phyloP scores from a whole-genome alignment of 352 stramenopile genomes.

The Globisporangium barbulae region DNA sequence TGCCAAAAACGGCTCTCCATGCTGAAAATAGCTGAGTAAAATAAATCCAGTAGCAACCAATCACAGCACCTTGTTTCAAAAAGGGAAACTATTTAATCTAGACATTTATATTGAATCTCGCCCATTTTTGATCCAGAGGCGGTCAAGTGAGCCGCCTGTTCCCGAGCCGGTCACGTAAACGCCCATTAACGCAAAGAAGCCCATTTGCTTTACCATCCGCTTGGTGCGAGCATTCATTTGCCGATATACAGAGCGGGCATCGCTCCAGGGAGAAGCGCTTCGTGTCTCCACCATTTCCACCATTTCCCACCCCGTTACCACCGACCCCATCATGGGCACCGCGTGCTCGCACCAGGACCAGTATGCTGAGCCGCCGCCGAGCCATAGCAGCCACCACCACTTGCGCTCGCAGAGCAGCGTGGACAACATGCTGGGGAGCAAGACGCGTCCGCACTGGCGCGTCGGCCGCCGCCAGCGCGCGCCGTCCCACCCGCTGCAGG shows the following conservation, averaged over 20 bases:
- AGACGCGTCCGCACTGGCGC: constrained; percentile 14
- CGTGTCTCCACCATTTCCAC: neutral
- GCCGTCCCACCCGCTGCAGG: neutral
- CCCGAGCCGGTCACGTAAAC: no score
- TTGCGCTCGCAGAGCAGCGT: neutral
- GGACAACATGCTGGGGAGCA: constrained; percentile 1
- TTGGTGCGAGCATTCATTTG: neutral
- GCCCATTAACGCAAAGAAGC: no score
- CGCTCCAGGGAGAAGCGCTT: neutral
- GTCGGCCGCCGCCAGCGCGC: constrained; percentile 11
- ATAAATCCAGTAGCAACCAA: neutral
- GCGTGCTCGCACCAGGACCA: constrained; percentile 37
- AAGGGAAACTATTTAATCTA: neutral
- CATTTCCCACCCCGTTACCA: constrained; percentile 5
- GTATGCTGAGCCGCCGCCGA: constrained; percentile 4
- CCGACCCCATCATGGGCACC: constrained; percentile 31
- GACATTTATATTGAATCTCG: neutral
- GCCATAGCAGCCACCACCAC: neutral
- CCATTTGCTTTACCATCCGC: neutral
- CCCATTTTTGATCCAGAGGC: no score
- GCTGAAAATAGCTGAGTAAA: neutral
- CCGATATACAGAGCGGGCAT: constrained; percentile 1
- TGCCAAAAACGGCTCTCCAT: neutral
- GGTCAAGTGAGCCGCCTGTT: neutral
- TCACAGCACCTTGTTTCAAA: neutral